phyloP scores from a whole-genome alignment of 306 rosid species.

The Gastrolobium villosum region DNA sequence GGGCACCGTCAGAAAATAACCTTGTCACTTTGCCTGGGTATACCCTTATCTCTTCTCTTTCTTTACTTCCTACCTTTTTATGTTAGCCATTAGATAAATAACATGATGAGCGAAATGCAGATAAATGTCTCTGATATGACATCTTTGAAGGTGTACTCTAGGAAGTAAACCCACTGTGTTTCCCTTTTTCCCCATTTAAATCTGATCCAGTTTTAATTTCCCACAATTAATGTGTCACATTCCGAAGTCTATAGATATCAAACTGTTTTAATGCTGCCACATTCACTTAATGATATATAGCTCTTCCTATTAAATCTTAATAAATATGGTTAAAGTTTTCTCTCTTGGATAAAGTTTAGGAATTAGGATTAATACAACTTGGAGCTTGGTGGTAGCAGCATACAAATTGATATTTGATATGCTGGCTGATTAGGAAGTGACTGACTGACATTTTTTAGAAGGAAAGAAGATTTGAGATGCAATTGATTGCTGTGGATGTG shows the following conservation, averaged over 20 bases:
- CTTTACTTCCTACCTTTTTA: background rate
- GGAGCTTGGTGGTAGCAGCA: background rate
- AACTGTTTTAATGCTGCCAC: conserved; percentile 15
- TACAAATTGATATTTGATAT: background rate
- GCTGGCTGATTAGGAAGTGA: too few species aligned
- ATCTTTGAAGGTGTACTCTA: too few species aligned
- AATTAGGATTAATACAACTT: conserved; percentile 3
- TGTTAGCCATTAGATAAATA: conserved; percentile 26
- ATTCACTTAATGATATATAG: background rate
- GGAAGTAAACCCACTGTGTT: too few species aligned
- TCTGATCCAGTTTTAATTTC: background rate
- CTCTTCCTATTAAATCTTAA: background rate
- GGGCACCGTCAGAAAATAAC: conserved; percentile 91
- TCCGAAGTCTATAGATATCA: conserved; percentile 19
- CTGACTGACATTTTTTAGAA: background rate
- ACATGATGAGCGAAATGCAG: conserved; percentile 20
- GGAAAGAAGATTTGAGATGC: background rate
- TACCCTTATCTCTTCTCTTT: conserved; percentile 19
- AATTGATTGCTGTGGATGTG: conserved; percentile 10
- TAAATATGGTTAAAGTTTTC: background rate
- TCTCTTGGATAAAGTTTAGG: conserved; percentile 8
- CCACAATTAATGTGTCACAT: background rate
- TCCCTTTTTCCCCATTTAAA: too few species aligned
- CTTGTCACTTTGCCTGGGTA: conserved; percentile 92
- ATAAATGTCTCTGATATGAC: background rate